Percentiles rank a stretch among this genome's conserved stretches.
phyloP scores from a whole-genome alignment of 176 grass and related monocot genomes.

The Elymus sibiricus region DNA sequence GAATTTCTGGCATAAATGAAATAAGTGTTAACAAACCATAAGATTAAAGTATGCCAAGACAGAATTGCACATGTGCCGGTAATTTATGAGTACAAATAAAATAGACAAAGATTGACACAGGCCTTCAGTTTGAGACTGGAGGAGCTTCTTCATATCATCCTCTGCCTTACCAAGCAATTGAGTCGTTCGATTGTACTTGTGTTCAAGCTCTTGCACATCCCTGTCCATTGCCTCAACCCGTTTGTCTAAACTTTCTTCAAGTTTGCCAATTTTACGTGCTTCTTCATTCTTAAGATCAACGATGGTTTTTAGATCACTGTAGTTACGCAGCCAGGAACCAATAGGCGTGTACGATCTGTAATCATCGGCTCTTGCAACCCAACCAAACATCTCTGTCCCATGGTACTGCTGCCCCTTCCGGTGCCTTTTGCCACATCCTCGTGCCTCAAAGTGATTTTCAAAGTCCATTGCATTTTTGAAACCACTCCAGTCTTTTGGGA shows the following conservation, averaged over 20 bases:
- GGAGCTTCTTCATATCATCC: constrained; percentile 44
- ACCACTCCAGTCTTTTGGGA: constrained; percentile 62
- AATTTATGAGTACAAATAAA: neutral
- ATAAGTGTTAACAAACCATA: neutral
- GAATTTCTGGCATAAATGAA: constrained; percentile 57
- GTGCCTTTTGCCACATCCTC: constrained; percentile 34
- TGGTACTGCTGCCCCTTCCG: constrained; percentile 26
- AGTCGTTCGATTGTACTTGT: constrained; percentile 36
- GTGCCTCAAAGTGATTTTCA: constrained; percentile 43
- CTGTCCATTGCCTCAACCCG: constrained; percentile 55
- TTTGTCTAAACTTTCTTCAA: constrained; percentile 52
- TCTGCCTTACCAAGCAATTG: constrained; percentile 45
- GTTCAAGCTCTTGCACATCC: constrained; percentile 42
- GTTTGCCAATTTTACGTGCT: constrained; percentile 44
- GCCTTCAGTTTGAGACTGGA: constrained; percentile 59
- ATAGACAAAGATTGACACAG: neutral
- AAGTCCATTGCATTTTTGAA: constrained; percentile 64
- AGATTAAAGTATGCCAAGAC: neutral
- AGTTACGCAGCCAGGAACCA: no score
- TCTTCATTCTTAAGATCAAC: constrained; percentile 50
- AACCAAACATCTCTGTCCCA: constrained; percentile 45
- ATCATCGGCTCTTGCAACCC: constrained; percentile 53
- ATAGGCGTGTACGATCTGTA: constrained; percentile 4
- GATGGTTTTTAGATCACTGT: constrained; percentile 46
- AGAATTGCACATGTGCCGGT: neutral